A percentile compares a stretch with the other conserved stretches of the same genome.
Conservation (phyloP, 148 eudicot species). For the Rhododendron kiyosumense region DNA sequence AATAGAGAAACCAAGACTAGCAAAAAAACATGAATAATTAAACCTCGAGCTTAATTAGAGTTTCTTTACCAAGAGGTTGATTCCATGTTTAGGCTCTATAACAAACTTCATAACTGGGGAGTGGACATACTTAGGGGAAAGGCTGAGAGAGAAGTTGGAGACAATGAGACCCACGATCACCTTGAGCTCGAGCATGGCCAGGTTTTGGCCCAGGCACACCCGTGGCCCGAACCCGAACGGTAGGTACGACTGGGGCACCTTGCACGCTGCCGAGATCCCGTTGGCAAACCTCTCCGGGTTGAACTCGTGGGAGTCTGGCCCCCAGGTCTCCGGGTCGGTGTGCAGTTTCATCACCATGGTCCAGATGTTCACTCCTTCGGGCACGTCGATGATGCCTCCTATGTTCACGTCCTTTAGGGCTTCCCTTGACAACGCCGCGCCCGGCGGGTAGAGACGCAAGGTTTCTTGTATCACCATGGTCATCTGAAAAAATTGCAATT, state of each 20-base stretch:
- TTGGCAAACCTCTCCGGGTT: slow-evolving; percentile 16
- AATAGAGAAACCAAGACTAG: too few relatives aligned
- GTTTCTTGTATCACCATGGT: slow-evolving; percentile 20
- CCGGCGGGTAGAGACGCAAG: slow-evolving; percentile 8
- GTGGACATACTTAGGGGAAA: slow-evolving; percentile 12
- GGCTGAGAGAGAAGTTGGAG: slow-evolving; percentile 4
- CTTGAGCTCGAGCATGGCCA: slow-evolving; percentile 14
- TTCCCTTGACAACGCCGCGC: background rate
- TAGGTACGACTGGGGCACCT: slow-evolving; percentile 9
- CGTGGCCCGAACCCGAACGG: slow-evolving; percentile 19
- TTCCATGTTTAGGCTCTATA: slow-evolving; percentile 11
- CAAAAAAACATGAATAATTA: too few relatives aligned
- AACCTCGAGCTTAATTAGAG: background rate
- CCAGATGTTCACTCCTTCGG: slow-evolving; percentile 15
- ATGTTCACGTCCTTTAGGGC: slow-evolving; percentile 13
- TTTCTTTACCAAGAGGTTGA: slow-evolving; percentile 8
- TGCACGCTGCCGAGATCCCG: slow-evolving; percentile 12
- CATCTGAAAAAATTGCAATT: background rate
- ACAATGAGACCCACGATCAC: background rate
- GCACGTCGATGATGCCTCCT: slow-evolving; percentile 11
- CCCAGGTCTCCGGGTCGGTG: slow-evolving; percentile 12
- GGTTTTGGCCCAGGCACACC: slow-evolving; percentile 12
- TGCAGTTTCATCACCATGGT: background rate
- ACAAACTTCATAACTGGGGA: slow-evolving; percentile 2
- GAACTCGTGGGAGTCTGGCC: slow-evolving; percentile 8